These are phyloP conservation scores for Mychonastes homosphaera DNA, from an alignment of 139 green algal species.

Conservation along the genomic window DNA sequence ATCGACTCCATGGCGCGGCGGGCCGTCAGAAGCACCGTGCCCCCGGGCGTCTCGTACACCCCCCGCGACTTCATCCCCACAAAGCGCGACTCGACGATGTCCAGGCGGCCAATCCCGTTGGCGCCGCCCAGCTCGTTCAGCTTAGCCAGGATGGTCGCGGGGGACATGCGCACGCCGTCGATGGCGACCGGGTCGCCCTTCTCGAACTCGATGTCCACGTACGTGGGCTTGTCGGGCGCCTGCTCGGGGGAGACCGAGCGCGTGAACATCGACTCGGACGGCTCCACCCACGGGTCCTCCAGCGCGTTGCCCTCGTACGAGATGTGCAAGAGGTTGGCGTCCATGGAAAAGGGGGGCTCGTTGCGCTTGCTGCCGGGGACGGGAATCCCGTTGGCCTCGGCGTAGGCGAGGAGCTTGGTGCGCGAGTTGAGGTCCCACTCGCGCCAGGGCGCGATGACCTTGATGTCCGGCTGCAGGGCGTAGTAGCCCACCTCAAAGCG, in stretches of 20 bases:
- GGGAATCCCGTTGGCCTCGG: conserved; percentile 25
- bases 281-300: conserved; percentile 86
- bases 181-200: conserved; percentile 91
- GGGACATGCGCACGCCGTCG: conserved; percentile 73
- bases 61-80: conserved; percentile 65
- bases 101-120: conserved; percentile 61
- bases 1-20: conserved; percentile 78
- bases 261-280: conserved; percentile 83
- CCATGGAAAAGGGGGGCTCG: conserved; percentile 89
- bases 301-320: conserved; percentile 75
- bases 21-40: conserved; percentile 83
- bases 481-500: conserved; percentile 93
- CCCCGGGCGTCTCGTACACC: conserved; percentile 98
- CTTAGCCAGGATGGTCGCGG: conserved; percentile 78
- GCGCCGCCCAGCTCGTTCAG: conserved; percentile 83
- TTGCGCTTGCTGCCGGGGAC: conserved; percentile 71
- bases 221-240: conserved; percentile 81
- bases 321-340: conserved; percentile 97
- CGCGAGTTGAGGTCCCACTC: conserved; percentile 94
- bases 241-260: conserved; percentile 79
- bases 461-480: conserved; percentile 94
- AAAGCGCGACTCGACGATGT: conserved; percentile 98
- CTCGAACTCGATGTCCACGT: conserved; percentile 93
- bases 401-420: conserved; percentile 82
- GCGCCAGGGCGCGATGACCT: conserved; percentile 97